Percentiles rank a stretch among this genome's conserved stretches.
Evolutionary conservation across 441 rosid species (phyloP).

Genomic region (Flueggea neowawraea): DNA sequence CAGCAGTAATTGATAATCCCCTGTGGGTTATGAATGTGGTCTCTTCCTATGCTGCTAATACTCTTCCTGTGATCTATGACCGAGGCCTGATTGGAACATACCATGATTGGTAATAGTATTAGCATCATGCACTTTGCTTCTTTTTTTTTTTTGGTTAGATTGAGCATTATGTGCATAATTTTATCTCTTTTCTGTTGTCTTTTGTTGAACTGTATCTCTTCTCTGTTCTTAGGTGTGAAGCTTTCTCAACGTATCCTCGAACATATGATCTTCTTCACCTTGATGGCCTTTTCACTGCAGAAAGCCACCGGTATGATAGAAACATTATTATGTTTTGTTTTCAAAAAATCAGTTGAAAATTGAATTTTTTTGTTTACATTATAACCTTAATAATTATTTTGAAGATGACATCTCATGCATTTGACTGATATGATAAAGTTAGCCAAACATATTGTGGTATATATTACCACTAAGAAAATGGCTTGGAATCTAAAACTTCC

Average conservation of each 20-base stretch:
- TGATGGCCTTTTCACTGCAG: constrained; percentile 82
- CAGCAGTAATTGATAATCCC: constrained; percentile 69
- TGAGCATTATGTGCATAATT: neutral
- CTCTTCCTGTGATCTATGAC: constrained; percentile 80
- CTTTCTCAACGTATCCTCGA: constrained; percentile 95
- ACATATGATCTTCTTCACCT: constrained; percentile 96
- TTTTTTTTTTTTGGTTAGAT: neutral
- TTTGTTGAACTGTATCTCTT: constrained; percentile 3
- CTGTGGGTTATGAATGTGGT: constrained; percentile 96
- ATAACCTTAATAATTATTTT: no score
- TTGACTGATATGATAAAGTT: no score
- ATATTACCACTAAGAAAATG: no score
- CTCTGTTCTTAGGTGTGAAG: constrained; percentile 75
- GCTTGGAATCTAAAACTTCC: no score
- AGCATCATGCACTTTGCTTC: neutral
- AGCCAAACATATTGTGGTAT: no score
- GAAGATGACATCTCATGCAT: no score
- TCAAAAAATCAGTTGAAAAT: neutral
- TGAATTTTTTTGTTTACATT: neutral
- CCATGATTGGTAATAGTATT: constrained; percentile 73
- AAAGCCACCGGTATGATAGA: constrained; percentile 74
- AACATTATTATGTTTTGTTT: neutral
- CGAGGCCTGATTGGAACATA: constrained; percentile 93
- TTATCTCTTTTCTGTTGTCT: neutral
- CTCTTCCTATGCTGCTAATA: constrained; percentile 76